Percentiles rank a stretch among this genome's conserved stretches.
These are phyloP conservation scores for Uronychia setigera DNA, from an alignment of 73 alveolate genomes.

Conservation along the genomic window DNA sequence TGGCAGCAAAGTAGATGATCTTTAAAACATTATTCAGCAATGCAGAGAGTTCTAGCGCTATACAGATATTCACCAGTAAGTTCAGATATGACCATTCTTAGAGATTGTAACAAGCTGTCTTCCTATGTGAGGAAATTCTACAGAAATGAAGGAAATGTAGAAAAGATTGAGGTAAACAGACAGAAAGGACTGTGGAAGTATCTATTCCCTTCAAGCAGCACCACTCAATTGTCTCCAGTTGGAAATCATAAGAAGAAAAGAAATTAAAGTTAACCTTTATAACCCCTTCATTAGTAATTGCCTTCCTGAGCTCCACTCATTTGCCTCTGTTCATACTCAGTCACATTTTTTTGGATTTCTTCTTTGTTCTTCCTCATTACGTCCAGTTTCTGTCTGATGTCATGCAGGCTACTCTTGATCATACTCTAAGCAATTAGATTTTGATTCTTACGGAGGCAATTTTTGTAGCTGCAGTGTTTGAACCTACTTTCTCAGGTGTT, in stretches of 20 bases:
- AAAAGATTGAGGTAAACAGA: neutral
- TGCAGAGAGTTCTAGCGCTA: neutral
- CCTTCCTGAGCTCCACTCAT: neutral
- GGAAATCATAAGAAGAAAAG: too few species aligned
- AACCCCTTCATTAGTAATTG: too few species aligned
- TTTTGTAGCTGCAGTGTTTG: neutral
- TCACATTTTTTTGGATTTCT: neutral
- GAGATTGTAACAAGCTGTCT: neutral
- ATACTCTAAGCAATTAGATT: neutral
- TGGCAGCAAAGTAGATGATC: neutral
- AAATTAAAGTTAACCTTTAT: too few species aligned
- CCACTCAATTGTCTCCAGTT: too few species aligned
- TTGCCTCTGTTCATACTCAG: neutral
- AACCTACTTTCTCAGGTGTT: neutral
- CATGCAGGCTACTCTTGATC: neutral
- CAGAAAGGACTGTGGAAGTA: neutral
- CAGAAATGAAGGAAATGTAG: neutral
- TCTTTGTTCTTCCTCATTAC: neutral
- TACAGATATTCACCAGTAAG: neutral
- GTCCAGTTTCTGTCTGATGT: neutral
- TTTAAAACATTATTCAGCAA: neutral
- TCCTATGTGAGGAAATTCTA: neutral
- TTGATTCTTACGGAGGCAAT: neutral
- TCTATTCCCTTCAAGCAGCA: neutral
- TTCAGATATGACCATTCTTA: neutral